phyloP scores from a whole-genome alignment of 495 filamentous ascomycete genomes.

The Pyronema omphalodes region DNA sequence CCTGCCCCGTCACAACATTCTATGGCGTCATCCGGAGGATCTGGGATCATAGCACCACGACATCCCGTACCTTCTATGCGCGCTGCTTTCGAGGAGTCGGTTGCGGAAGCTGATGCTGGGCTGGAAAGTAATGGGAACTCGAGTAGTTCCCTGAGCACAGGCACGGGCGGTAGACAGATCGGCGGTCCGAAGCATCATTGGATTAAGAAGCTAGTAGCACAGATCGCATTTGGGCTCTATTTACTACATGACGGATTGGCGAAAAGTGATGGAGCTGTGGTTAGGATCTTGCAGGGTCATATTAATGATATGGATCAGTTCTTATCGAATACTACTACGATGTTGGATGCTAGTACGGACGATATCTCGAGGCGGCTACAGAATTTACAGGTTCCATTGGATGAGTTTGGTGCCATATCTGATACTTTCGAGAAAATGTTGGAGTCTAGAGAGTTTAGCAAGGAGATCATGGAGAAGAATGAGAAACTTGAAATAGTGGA shows the following conservation, averaged over 20 bases:
- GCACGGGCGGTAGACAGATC: background rate
- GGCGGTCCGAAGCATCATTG: slow-evolving; percentile 44
- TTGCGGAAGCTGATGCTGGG: slow-evolving; percentile 33
- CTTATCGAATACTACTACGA: slow-evolving; percentile 63
- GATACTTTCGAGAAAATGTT: slow-evolving; percentile 81
- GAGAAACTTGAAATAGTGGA: slow-evolving; percentile 82
- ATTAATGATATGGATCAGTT: slow-evolving; percentile 89
- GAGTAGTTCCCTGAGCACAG: slow-evolving; percentile 24
- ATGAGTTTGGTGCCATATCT: slow-evolving; percentile 36
- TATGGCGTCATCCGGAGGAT: background rate
- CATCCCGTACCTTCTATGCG: slow-evolving; percentile 80
- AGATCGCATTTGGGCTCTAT: slow-evolving; percentile 87
- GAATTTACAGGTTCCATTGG: slow-evolving; percentile 63
- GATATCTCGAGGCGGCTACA: slow-evolving; percentile 59
- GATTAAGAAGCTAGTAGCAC: slow-evolving; percentile 73
- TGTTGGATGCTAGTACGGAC: slow-evolving; percentile 60
- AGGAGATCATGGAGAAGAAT: slow-evolving; percentile 68
- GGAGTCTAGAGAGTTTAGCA: slow-evolving; percentile 59
- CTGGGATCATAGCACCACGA: background rate
- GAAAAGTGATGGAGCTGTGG: slow-evolving; percentile 69
- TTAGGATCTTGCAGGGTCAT: slow-evolving; percentile 76
- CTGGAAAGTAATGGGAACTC: slow-evolving; percentile 51
- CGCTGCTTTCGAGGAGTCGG: slow-evolving; percentile 82
- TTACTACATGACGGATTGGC: slow-evolving; percentile 69
- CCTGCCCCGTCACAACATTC: background rate